Conservation (phyloP, 169 alveolate species). For the Fabrea salina region DNA sequence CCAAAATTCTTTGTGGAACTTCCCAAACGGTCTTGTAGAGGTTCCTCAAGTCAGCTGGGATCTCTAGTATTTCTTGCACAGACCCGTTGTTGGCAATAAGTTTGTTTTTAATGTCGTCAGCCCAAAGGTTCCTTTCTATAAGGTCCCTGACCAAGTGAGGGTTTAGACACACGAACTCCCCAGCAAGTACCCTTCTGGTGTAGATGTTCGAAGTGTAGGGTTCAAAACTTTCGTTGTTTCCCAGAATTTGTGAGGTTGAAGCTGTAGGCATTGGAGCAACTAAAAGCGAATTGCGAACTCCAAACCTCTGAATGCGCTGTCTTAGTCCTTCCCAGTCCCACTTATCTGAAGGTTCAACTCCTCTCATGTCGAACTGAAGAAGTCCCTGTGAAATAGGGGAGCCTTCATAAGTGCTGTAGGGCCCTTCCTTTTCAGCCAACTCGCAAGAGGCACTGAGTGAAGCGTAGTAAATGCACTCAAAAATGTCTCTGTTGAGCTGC, state of each 20-base stretch:
- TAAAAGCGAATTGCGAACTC: constrained; percentile 95
- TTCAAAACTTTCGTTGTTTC: constrained; percentile 98
- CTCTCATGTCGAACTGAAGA: constrained; percentile 98
- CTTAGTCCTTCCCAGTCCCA: constrained; percentile 96
- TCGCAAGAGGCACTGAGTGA: constrained; percentile 93
- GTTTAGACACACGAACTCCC: constrained; percentile 96
- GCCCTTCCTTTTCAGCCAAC: constrained; percentile 89
- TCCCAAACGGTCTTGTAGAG: constrained; percentile 98
- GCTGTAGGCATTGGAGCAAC: constrained; percentile 99
- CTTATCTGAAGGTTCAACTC: constrained; percentile 69
- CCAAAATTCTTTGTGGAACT: constrained; percentile 93
- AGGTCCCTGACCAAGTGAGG: constrained; percentile 96
- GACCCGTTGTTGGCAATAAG: constrained; percentile 95
- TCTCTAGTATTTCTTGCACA: constrained; percentile 87
- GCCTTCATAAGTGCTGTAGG: constrained; percentile 94
- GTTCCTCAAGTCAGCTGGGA: constrained; percentile 91
- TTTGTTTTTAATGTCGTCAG: constrained; percentile 89
- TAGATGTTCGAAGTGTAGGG: constrained; percentile 98
- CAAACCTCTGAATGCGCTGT: constrained; percentile 86
- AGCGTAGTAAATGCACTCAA: constrained; percentile 97
- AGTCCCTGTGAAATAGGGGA: constrained; percentile 96
- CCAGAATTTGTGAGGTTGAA: constrained; percentile 95
- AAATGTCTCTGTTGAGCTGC: constrained; percentile 89
- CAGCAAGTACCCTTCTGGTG: constrained; percentile 97
- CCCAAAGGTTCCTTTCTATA: constrained; percentile 93